These are phyloP conservation scores for Cytospora piceae DNA, from an alignment of 2,329 filamentous ascomycete genomes.

Conservation along the genomic window DNA sequence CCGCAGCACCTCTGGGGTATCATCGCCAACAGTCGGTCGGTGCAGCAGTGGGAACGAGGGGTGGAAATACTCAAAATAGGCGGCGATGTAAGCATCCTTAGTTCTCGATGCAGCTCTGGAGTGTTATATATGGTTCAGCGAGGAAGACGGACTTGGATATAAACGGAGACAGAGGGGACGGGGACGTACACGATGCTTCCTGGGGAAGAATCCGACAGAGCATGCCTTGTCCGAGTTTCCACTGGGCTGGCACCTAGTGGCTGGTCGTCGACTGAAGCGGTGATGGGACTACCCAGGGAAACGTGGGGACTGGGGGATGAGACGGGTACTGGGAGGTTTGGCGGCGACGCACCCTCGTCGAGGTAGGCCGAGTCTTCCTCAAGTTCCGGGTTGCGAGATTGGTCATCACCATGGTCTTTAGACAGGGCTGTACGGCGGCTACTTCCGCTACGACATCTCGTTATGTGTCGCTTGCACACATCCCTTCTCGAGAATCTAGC, in stretches of 20 bases:
- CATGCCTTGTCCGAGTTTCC: neutral
- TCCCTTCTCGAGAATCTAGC: slow-evolving; percentile 32
- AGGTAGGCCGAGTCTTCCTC: neutral
- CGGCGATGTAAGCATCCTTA: slow-evolving; percentile 23
- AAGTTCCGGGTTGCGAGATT: neutral
- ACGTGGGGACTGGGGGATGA: neutral
- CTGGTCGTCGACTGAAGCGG: neutral
- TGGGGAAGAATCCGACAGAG: neutral
- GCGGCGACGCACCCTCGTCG: slow-evolving; percentile 14
- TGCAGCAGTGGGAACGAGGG: slow-evolving; percentile 35
- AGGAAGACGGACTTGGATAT: neutral
- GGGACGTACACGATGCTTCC: neutral
- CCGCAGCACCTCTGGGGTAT: slow-evolving; percentile 21
- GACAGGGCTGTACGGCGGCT: neutral
- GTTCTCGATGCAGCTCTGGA: neutral
- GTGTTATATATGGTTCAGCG: no score
- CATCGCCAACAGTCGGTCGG: slow-evolving; percentile 28
- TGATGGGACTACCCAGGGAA: neutral
- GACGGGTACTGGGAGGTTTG: neutral
- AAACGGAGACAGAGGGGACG: neutral
- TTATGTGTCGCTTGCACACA: slow-evolving; percentile 32
- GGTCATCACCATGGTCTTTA: neutral
- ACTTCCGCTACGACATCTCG: slow-evolving; percentile 25
- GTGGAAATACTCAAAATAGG: slow-evolving; percentile 35
- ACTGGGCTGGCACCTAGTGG: neutral